Evolutionary conservation across 2,329 filamentous ascomycete species (phyloP), one percentile per base, ranked within the genome.

Genomic region (Ophiostoma quercus): DNA sequence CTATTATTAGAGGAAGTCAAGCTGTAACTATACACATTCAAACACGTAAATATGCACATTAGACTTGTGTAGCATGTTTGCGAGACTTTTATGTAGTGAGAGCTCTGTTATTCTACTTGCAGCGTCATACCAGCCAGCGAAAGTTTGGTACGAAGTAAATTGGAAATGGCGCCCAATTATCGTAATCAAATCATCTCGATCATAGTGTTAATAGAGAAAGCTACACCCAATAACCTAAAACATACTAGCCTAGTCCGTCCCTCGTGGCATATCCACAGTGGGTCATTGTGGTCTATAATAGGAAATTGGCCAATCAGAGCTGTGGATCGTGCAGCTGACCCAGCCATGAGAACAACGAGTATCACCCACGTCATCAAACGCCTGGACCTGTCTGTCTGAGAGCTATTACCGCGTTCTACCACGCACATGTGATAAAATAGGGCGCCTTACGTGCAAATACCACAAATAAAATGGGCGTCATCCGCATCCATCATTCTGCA

Each of bases 331-430:
- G 67, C 22, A 65, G 47, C 51, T 68, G 34, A n/a, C 51, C 51
- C 4, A 16, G 68, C n/a, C 16, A 19, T 34, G n/a, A 32, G 34
- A n/a, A 68, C 32, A 51, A 25, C 41, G 66, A 67, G 4, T 19
- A 43, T 32, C 67, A 68, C 67, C 67, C 51, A 68, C 67, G 67
- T 68, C 67, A 68, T 68, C 54, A 57, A 37, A n/a, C 25, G 43
- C 43, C 51, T 57, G 22, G 47, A 51, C 19, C 47, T 51, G 47
- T 51, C n/a, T 57, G 9, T n/a, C n/a, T 12, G 9, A 57, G 32
- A 32, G 57, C 57, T 14, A 29, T 19, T 51, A 51, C 51, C 51
- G 51, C 51, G n/a, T 29, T 57, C 51, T 57, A 3, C n/a, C 25
- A 57, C 12, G 51, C 12, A 57, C 51, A 57, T 57, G 51, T 57